Conservation (phyloP, 768 basidiomycete genomes). For the Pleurotus giganteus region DNA sequence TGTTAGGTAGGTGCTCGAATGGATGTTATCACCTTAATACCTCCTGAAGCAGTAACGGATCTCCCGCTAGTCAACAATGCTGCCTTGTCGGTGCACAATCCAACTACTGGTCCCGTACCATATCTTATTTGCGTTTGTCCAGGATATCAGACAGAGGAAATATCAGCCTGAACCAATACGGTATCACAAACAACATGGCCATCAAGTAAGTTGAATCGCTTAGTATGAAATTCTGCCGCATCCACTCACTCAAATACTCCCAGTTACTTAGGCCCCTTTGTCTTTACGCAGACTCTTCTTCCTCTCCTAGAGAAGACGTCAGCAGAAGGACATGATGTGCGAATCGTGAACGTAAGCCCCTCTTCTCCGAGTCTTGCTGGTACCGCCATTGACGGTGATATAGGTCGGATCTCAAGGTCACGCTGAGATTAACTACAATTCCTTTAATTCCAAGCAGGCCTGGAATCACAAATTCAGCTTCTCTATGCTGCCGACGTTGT, state of each 20-base stretch:
- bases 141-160: conserved; percentile 7
- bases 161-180: not conserved
- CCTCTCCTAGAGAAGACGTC: conserved; percentile 20
- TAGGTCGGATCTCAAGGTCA: conserved; percentile 32
- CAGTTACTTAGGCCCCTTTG: conserved; percentile 22
- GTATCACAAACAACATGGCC: conserved; percentile 16
- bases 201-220: conserved; percentile 14
- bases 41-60: not conserved
- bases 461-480: conserved; percentile 34
- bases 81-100: conserved; percentile 13
- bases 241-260: not conserved
- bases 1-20: conserved; percentile 31
- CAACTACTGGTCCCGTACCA: not conserved
- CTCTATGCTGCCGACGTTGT: conserved; percentile 14
- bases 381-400: not conserved
- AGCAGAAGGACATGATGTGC: conserved; percentile 16
- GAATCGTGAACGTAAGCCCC: conserved; percentile 18
- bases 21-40: not conserved
- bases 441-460: conserved; percentile 24
- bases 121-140: not conserved
- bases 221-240: not conserved
- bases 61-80: conserved; percentile 20
- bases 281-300: conserved; percentile 19
- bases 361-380: not conserved
- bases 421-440: conserved; percentile 15